These are phyloP conservation scores for Xanthoconium stramineum DNA, from an alignment of 768 basidiomycete species.

Conservation along the genomic window DNA sequence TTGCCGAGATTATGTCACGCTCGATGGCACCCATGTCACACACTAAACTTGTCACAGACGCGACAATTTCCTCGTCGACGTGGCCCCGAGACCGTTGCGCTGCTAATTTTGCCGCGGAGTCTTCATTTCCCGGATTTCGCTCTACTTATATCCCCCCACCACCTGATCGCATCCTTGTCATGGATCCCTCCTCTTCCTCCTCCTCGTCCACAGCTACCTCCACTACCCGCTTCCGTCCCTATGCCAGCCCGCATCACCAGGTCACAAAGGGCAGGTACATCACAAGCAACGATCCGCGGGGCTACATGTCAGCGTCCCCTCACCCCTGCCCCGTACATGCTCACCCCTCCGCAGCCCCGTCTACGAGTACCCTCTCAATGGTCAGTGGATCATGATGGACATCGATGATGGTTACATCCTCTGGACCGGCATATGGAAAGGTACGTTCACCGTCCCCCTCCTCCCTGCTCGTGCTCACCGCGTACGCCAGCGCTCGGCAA, in stretches of 20 bases:
- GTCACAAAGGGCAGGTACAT: conserved; percentile 86
- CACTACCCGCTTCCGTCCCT: conserved; percentile 56
- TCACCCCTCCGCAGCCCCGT: conserved; percentile 54
- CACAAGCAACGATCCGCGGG: conserved; percentile 84
- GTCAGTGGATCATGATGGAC: conserved; percentile 96
- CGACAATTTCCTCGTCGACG: conserved; percentile 35
- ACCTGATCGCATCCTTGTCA: conserved; percentile 19
- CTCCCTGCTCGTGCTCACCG: conserved; percentile 9
- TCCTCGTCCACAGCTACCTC: conserved; percentile 22
- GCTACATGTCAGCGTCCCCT: conserved; percentile 67
- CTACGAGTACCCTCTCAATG: conserved; percentile 85
- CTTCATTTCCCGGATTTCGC: conserved; percentile 22
- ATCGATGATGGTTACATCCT: conserved; percentile 89
- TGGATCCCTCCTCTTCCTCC: conserved; percentile 42
- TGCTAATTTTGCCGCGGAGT: conserved; percentile 32
- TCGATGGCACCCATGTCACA: conserved; percentile 25
- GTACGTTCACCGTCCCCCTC: conserved; percentile 35
- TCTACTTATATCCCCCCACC: conserved; percentile 21
- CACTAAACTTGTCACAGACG: conserved; percentile 20
- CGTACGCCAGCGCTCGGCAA: conserved; percentile 66
- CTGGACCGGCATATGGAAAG: conserved; percentile 96
- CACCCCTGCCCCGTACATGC: neutral
- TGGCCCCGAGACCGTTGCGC: conserved; percentile 31
- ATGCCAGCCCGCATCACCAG: conserved; percentile 71
- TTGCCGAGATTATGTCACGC: conserved; percentile 32